Evolutionary conservation across 2,329 filamentous ascomycete genomes (phyloP).

Genomic region (Remersonia thermophila): DNA sequence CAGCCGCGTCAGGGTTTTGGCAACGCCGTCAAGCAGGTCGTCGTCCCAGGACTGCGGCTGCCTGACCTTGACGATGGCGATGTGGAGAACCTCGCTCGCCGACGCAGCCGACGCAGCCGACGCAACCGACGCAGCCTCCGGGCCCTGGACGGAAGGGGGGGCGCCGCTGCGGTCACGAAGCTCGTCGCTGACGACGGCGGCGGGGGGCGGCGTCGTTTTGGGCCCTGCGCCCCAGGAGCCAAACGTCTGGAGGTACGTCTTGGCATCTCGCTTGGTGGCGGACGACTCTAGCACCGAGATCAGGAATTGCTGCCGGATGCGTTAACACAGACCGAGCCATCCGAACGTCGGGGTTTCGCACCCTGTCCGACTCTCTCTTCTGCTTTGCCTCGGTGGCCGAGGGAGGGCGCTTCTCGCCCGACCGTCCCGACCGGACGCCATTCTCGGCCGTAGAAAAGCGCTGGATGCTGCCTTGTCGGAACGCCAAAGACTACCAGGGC

Average conservation of each 20-base stretch:
- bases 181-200: conserved; percentile 16
- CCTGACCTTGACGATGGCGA: conserved; percentile 77
- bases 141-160: conserved; percentile 27
- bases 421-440: conserved; percentile 5
- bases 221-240: conserved; percentile 29
- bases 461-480: not conserved
- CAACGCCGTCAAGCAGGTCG: conserved; percentile 58
- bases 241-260: conserved; percentile 82
- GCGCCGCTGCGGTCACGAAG: conserved; percentile 21
- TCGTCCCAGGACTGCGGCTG: conserved; percentile 60
- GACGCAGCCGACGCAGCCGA: conserved; percentile 16
- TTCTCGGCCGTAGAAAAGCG: conserved; percentile 10
- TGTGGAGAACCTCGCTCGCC: conserved; percentile 42
- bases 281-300: conserved; percentile 78
- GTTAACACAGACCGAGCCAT: too few species aligned
- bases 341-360: conserved; percentile 17
- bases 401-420: conserved; percentile 21
- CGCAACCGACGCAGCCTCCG: conserved; percentile 15
- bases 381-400: conserved; percentile 33
- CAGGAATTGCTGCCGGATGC: conserved; percentile 53
- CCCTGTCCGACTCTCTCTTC: conserved; percentile 35
- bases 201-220: conserved; percentile 22
- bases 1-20: conserved; percentile 73
- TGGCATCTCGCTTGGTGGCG: conserved; percentile 85
- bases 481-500: too few species aligned